Evolutionary conservation across 163 green algal genomes (phyloP), one percentile per base, ranked within the genome.

Genomic region (Coccomyxa subellipsoidea): DNA sequence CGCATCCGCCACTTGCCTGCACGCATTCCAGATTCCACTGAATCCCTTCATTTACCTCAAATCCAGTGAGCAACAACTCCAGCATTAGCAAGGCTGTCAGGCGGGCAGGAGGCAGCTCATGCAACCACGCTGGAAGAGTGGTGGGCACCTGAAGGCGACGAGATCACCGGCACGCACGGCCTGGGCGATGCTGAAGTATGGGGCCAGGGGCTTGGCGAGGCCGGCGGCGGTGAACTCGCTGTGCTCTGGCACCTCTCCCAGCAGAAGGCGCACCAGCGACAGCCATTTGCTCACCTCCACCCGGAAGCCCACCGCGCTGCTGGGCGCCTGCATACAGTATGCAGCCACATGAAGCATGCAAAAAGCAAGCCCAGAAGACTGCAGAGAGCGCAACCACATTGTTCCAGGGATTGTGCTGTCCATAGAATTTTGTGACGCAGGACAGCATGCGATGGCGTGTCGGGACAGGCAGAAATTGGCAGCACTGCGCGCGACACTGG

Each of bases 211-310:
- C 2, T 82, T 38, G 0, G 76, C 69, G 83, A 98, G 91, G 72
- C 94, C 95, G 6, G 89, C 90, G 39, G 89, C 82, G 8, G 87
- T 87, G 76, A 99, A 94, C 87, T 98, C 95, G 21, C 83, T 84
- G 69, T 91, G 91, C 79, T 98, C 94, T 4, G 97, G 97, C 59
- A 98, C 93, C 89, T 99, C 97, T 32, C 97, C 96, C 80, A 99
- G 92, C 84, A 99, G 92, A 87, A 99, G 89, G 12, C 89, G 87
- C 87, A 97, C 92, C 86, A 97, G 81, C 69, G 87, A 84, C 59
- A 97, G 89, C 97, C 97, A 99, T 90, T 98, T 98, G 81, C 84
- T 89, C 38, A 93, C 90, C 27, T 88, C 86, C 32, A 96, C 86
- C 34, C 95, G 86, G 93, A 99, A 99, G 76, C 95, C 95, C 9